Base-by-base conservation (phyloP, 148 eudicot species). In the Nyssa sinensis region DNA sequence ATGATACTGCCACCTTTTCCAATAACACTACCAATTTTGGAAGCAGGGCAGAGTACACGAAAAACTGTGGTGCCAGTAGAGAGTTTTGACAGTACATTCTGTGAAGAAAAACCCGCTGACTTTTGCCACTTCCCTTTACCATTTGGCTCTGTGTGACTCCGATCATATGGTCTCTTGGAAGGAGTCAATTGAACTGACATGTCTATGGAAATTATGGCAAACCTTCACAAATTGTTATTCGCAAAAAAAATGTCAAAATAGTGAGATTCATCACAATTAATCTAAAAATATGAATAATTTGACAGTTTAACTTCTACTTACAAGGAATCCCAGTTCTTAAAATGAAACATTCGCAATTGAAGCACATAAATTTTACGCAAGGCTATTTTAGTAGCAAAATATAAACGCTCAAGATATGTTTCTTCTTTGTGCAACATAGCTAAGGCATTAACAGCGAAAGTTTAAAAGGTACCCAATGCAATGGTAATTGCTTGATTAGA, bases 181-280 rank as follows among this genome's bases (percentile, higher is more conserved):
- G 98, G 96, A 23, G 93, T 89, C 51, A 89, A 78, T 58, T 86
- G 86, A 72, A 70, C 81, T 70, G 94, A 92, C 97, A 95, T 95
- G 61, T 71, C 78, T 19, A 47, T 27, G n/a, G 37, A 67, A 77
- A 55, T 13, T 62, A 37, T 37, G 29, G 59, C 60, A 62, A 65
- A 62, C 44, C 59, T 62, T 67, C 27, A 62, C 37, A n/a, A 35
- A 25, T 24, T 1, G 59, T 24, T 55, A 55, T 55, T 55, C 24
- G n/a, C n/a, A n/a, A n/a, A n/a, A n/a, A n/a, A n/a, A n/a, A n/a
- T n/a, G n/a, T n/a, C n/a, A n/a, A n/a, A n/a, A n/a, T n/a, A n/a
- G n/a, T n/a, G n/a, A n/a, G n/a, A n/a, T n/a, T n/a, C n/a, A n/a
- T n/a, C n/a, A n/a, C n/a, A n/a, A n/a, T n/a, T n/a, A n/a, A n/a